Conservation (phyloP, 164 flowering plant genomes). For the Dillenia suffruticosa region DNA sequence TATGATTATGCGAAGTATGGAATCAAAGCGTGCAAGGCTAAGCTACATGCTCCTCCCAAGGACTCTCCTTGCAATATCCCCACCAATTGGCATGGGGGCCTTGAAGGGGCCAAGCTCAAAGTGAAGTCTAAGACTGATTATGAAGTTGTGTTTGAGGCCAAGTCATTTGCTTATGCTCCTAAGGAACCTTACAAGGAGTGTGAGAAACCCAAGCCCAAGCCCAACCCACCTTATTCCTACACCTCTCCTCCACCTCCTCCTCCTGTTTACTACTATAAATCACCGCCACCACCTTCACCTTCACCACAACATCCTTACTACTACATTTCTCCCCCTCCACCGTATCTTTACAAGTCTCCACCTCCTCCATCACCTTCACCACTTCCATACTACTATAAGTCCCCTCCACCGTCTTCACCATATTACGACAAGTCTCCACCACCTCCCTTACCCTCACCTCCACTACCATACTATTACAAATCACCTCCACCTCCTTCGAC, state of each 20-base stretch:
- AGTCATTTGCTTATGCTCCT: constrained; percentile 69
- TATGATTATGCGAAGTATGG: constrained; percentile 54
- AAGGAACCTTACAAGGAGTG: constrained; percentile 60
- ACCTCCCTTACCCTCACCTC: constrained; percentile 17
- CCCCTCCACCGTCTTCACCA: constrained; percentile 26
- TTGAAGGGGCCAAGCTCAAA: constrained; percentile 39
- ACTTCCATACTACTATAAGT: constrained; percentile 25
- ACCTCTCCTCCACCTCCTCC: constrained; percentile 16
- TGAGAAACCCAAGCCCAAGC: constrained; percentile 29
- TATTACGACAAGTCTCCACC: constrained; percentile 28
- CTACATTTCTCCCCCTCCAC: constrained; percentile 14
- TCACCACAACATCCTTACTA: constrained; percentile 20
- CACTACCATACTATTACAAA: constrained; percentile 9
- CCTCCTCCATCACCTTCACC: constrained; percentile 25
- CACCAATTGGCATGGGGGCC: constrained; percentile 44
- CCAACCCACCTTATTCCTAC: constrained; percentile 12
- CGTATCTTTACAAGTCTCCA: constrained; percentile 24
- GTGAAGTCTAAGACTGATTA: constrained; percentile 52
- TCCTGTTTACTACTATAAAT: constrained; percentile 21
- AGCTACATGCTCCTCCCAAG: constrained; percentile 59
- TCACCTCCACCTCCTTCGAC: constrained; percentile 9
- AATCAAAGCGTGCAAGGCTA: constrained; percentile 54
- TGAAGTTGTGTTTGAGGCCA: constrained; percentile 54
- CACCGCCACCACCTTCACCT: constrained; percentile 30
- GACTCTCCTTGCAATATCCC: constrained; percentile 60